A percentile compares a stretch with the other conserved stretches of the same genome.
phyloP scores from a whole-genome alignment of 495 filamentous ascomycete genomes.

The Parathielavia appendiculata region DNA sequence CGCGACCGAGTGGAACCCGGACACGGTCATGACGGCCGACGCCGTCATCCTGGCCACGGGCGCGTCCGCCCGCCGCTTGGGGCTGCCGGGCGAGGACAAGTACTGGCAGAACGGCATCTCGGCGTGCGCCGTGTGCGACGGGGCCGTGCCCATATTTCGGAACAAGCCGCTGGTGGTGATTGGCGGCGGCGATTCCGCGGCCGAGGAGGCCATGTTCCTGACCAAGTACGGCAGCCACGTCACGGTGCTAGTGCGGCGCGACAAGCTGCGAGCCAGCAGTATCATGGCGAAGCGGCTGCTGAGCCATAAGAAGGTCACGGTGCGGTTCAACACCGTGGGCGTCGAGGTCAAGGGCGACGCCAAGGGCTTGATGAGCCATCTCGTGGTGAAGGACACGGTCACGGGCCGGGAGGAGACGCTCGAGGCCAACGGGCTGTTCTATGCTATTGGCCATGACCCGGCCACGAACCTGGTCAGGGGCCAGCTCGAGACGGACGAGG shows the following conservation, averaged over 20 bases:
- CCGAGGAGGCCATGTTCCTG: conserved; percentile 95
- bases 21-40: conserved; percentile 76
- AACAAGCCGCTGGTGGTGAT: conserved; percentile 95
- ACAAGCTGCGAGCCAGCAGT: conserved; percentile 78
- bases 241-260: conserved; percentile 83
- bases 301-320: conserved; percentile 79
- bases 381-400: conserved; percentile 72
- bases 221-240: conserved; percentile 96
- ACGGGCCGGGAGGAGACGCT: conserved; percentile 74
- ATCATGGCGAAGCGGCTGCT: conserved; percentile 87
- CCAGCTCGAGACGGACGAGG: conserved; percentile 77
- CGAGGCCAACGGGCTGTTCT: conserved; percentile 91
- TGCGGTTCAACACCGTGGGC: conserved; percentile 77
- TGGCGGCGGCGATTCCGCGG: conserved; percentile 92
- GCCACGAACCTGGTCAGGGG: conserved; percentile 82
- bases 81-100: conserved; percentile 81
- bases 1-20: conserved; percentile 76
- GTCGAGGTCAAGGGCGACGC: conserved; percentile 78
- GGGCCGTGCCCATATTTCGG: conserved; percentile 93
- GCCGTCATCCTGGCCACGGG: conserved; percentile 92
- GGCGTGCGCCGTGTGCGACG: conserved; percentile 96
- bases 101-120: conserved; percentile 97
- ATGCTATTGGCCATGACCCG: conserved; percentile 95
- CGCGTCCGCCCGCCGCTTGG: conserved; percentile 77
- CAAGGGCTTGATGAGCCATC: conserved; percentile 77